Percentiles rank a stretch among this genome's conserved stretches.
phyloP scores from a whole-genome alignment of 2,329 filamentous ascomycete species.

The Penicillium rolfsii region DNA sequence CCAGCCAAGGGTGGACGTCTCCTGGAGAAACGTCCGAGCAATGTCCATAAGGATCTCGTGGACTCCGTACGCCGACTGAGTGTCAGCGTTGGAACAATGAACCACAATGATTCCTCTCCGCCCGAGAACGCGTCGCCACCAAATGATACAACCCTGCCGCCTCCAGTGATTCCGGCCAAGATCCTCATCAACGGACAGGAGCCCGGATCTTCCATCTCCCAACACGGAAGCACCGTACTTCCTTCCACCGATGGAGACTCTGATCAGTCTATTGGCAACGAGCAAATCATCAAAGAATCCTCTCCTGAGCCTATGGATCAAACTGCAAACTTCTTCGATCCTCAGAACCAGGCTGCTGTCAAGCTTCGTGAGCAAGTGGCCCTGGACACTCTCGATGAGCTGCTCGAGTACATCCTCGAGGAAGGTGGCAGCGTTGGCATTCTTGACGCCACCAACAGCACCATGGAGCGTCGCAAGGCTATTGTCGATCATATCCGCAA shows the following conservation, averaged over 20 bases:
- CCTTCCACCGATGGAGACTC: slow-evolving; percentile 31
- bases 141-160: slow-evolving; percentile 41
- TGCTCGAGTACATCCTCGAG: slow-evolving; percentile 83
- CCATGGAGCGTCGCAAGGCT: slow-evolving; percentile 77
- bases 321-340: slow-evolving; percentile 91
- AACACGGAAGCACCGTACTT: slow-evolving; percentile 32
- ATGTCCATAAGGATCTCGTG: slow-evolving; percentile 47
- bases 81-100: slow-evolving; percentile 40
- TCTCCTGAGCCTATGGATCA: slow-evolving; percentile 71
- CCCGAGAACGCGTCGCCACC: slow-evolving; percentile 30
- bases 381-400: slow-evolving; percentile 86
- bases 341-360: slow-evolving; percentile 78
- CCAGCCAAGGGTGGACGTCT: slow-evolving; percentile 24
- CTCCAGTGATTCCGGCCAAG: slow-evolving; percentile 51
- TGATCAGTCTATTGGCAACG: slow-evolving; percentile 20
- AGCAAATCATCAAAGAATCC: slow-evolving; percentile 30
- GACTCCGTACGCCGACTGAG: slow-evolving; percentile 51
- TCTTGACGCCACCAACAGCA: slow-evolving; percentile 96
- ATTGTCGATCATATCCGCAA: slow-evolving; percentile 82
- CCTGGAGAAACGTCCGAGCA: slow-evolving; percentile 29
- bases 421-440: slow-evolving; percentile 89
- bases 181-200: slow-evolving; percentile 63
- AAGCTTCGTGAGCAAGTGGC: slow-evolving; percentile 89
- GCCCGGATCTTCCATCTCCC: slow-evolving; percentile 28
- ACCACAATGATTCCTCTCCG: slow-evolving; percentile 31